These are phyloP conservation scores for Physcomitrellopsis africana DNA, from an alignment of 225 moss, liverwort and hornwort species.

Conservation along the genomic window DNA sequence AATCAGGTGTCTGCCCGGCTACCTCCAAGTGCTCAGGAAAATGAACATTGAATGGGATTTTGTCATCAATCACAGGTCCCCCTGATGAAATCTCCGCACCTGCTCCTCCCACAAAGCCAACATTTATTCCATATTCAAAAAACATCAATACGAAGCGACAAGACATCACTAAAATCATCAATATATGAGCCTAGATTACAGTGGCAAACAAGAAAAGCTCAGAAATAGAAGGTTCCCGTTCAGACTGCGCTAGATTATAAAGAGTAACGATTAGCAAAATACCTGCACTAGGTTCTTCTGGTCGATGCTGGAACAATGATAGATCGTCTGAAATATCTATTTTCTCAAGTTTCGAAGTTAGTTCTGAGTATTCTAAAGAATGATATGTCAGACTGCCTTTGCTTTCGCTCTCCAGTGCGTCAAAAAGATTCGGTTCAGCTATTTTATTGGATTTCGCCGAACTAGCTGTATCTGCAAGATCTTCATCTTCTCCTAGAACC, in stretches of 20 bases:
- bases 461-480: constrained; percentile 89
- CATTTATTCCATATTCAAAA: constrained; percentile 23
- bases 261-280: not conserved
- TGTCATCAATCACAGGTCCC: constrained; percentile 29
- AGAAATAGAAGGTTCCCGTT: not conserved
- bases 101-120: constrained; percentile 28
- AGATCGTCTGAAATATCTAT: constrained; percentile 69
- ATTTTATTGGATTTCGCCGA: constrained; percentile 56
- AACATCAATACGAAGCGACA: not conserved
- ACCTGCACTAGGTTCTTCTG: constrained; percentile 45
- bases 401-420: constrained; percentile 50
- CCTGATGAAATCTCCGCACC: constrained; percentile 53
- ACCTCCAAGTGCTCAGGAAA: constrained; percentile 42
- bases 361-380: constrained; percentile 53
- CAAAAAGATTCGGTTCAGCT: constrained; percentile 44
- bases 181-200: no score
- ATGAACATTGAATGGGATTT: constrained; percentile 41
- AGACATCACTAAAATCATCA: not conserved
- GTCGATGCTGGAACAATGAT: constrained; percentile 58
- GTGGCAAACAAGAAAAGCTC: not conserved
- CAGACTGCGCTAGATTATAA: not conserved
- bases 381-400: constrained; percentile 54
- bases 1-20: constrained; percentile 40
- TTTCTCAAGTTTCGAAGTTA: constrained; percentile 72
- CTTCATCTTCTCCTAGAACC: constrained; percentile 93